These are phyloP conservation scores for Kodamaea plutei DNA, from an alignment of 1,139 yeast genomes.

Conservation along the genomic window DNA sequence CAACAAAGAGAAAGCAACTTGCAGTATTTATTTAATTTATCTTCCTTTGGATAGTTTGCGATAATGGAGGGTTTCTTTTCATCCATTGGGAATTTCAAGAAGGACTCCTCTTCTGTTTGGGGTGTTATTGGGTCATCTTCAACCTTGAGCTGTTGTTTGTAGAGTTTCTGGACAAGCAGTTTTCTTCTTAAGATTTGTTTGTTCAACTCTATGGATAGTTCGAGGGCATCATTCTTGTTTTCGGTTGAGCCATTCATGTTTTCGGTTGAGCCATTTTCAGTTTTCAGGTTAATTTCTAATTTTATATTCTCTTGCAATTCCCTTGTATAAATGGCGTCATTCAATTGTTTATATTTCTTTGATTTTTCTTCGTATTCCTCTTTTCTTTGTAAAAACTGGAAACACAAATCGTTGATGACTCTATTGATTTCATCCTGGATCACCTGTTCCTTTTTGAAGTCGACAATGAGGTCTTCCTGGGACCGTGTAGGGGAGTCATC, in stretches of 20 bases:
- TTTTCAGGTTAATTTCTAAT: constrained; percentile 1
- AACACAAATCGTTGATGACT: constrained; percentile 38
- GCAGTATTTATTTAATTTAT: constrained; percentile 40
- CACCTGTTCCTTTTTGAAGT: constrained; percentile 27
- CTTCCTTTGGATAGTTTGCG: constrained; percentile 28
- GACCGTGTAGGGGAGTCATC: constrained; percentile 10
- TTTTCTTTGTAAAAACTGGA: constrained; percentile 31
- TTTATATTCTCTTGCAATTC: constrained; percentile 7
- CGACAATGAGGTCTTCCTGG: constrained; percentile 18
- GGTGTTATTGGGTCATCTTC: constrained; percentile 3
- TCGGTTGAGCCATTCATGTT: no score
- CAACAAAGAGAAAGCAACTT: constrained; percentile 42
- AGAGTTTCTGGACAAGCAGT: constrained; percentile 16
- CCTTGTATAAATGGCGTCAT: constrained; percentile 13
- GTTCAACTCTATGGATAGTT: constrained; percentile 20
- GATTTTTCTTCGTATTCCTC: constrained; percentile 26
- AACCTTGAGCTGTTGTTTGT: constrained; percentile 22
- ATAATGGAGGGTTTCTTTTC: constrained; percentile 16
- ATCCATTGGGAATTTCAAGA: no score
- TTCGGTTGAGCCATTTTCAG: neutral
- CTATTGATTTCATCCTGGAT: constrained; percentile 44
- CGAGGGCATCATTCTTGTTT: constrained; percentile 10
- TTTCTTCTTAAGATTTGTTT: constrained; percentile 21
- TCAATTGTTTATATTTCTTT: constrained; percentile 15
- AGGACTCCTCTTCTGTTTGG: constrained; percentile 5